Evolutionary conservation across 148 eudicot genomes (phyloP), one percentile per base, ranked within the genome.

Genomic region (Vaccinium myrtillus): DNA sequence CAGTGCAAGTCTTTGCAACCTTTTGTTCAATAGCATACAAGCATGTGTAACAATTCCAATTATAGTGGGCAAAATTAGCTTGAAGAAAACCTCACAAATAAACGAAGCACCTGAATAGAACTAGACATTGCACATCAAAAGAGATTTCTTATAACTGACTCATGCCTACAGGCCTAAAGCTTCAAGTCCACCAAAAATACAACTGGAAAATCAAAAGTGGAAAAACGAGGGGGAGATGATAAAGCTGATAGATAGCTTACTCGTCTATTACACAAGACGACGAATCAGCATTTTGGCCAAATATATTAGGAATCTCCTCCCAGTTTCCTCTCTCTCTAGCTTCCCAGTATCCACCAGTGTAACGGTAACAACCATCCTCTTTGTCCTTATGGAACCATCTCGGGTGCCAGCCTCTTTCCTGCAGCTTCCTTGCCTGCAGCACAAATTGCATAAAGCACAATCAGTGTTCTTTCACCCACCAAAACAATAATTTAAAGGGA

Each of bases 341-440:
- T 91, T 96, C 99, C 99, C 99, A 96, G 86, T 96, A 96, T 59
- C 98, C 98, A 78, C 98, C 98, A 32, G 56, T 78, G 75, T 96
- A 96, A 36, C 90, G 90, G 55, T 92, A 96, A 87, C 97, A 93
- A 39, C 98, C 97, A 75, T 96, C 99, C 82, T 92, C 99, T 86
- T 73, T 86, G 59, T 96, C 95, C 87, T 87, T 94, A 75, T 79
- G 85, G 80, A 94, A 96, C 99, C 99, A 96, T 89, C 93, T 92
- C 43, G 99, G 99, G 87, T 90, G 89, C 98, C 99, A 96, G 14
- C 99, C 99, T 84, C 95, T 92, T 84, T 96, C 99, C 91, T 96
- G 99, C 89, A 96, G 81, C 87, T 84, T 94, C 93, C 98, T 90
- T 78, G 99, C 98, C 99, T 96, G 92, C 79, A 78, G 32, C 53